Evolutionary conservation across 140 eudicot genomes (phyloP), one percentile per base, ranked within the genome.

Genomic region (Anethum foeniculum): DNA sequence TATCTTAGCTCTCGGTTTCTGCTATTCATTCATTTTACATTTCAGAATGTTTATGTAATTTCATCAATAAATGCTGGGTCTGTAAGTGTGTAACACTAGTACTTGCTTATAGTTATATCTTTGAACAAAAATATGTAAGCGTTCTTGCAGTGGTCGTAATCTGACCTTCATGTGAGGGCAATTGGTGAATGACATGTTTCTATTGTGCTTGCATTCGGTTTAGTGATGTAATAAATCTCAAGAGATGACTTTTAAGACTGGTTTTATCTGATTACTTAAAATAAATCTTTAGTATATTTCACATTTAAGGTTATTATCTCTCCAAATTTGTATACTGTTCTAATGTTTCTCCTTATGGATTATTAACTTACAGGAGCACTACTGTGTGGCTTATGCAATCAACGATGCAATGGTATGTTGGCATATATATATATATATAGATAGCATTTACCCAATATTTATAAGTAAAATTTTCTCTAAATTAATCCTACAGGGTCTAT

Each of bases 351-450:
- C 30, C 27, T 18, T 64, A 25, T 34, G 14, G 23, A 83, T 75
- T 79, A 54, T 79, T 46, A 69, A 78, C 54, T 84, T 87, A 84
- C 98, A 94, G 98, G 98, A 94, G 85, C 98, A 94, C 89, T 94
- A 92, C 77, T 92, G 98, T 71, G 98, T 94, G 84, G 82, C 96
- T 77, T 83, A 78, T 85, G 98, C 94, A 47, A 83, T 90, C 86
- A 92, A 94, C 13, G 97, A 94, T 80, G 90, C 95, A 71, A 80
- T 88, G 96, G 97, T 94, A 90, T 47, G 90, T 79, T 71, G 60
- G n/a, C 28, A 60, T 67, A 64, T 7, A 58, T 36, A 32, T 11
- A 60, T 67, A 64, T 7, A 58, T 36, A 32, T 16, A 34, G 36
- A 16, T 52, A 7, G 21, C 52, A 67, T 4, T 16, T 47, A 19